Percentiles rank a stretch among this genome's conserved stretches.
These are phyloP conservation scores for Cytospora piceicola DNA, from an alignment of 2,329 filamentous ascomycete genomes.

Conservation along the genomic window DNA sequence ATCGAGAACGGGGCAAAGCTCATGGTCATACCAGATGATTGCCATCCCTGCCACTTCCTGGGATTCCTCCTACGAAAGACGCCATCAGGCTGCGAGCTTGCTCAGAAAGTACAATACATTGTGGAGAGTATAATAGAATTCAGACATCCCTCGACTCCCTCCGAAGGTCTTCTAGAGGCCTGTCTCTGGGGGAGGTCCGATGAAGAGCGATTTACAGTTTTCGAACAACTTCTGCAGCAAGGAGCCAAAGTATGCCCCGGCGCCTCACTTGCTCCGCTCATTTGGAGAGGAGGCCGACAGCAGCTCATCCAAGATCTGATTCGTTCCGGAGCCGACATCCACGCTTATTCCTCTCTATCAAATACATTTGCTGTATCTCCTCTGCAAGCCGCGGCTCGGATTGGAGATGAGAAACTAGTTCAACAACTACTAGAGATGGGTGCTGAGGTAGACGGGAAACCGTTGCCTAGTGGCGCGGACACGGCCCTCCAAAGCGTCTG, in stretches of 20 bases:
- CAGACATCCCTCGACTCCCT: not conserved
- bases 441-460: not conserved
- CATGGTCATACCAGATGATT: accelerated
- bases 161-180: not conserved
- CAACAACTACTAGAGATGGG: not conserved
- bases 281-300: not conserved
- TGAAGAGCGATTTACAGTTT: not conserved
- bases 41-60: not conserved
- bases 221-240: not conserved
- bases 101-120: not conserved
- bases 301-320: conserved; percentile 9
- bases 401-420: not conserved
- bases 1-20: not conserved
- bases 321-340: not conserved
- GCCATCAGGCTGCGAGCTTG: not conserved
- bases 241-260: not conserved
- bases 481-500: conserved; percentile 10
- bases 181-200: not conserved
- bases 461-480: accelerated
- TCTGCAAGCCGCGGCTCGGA: conserved; percentile 9
- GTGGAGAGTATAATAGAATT: not conserved
- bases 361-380: too few relatives aligned
- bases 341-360: not conserved
- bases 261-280: not conserved
- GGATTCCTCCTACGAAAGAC: not conserved